phyloP scores from a whole-genome alignment of 2,329 filamentous ascomycete species.

The Dothideomycetes sp. region DNA sequence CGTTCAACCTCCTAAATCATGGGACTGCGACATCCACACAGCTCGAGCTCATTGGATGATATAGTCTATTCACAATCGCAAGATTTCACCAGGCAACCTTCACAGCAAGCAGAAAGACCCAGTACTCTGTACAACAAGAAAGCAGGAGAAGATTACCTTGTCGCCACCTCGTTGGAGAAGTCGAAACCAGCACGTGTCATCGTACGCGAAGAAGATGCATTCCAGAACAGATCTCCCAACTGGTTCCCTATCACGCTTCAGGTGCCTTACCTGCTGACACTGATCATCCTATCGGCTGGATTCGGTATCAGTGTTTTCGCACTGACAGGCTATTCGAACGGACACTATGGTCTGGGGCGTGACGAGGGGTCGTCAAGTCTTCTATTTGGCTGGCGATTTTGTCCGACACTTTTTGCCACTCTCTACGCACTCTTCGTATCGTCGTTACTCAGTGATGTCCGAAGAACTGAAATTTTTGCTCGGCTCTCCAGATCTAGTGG shows the following conservation, averaged over 20 bases:
- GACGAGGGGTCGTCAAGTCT: neutral
- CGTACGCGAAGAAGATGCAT: too few relatives aligned
- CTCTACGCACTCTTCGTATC: neutral
- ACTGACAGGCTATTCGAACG: neutral
- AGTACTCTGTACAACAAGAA: too few relatives aligned
- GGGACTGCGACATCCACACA: too few relatives aligned
- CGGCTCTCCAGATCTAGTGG: neutral
- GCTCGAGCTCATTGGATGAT: too few relatives aligned
- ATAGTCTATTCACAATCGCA: too few relatives aligned
- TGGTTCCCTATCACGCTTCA: neutral
- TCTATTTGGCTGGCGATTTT: slow-evolving; percentile 1
- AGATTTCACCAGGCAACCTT: too few relatives aligned
- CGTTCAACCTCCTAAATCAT: too few relatives aligned
- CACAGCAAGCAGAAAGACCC: too few relatives aligned
- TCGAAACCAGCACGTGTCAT: too few relatives aligned
- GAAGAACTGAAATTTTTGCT: slow-evolving; percentile 1
- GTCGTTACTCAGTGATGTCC: slow-evolving; percentile 1
- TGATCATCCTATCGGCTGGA: neutral
- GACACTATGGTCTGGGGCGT: neutral
- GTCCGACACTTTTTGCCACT: neutral
- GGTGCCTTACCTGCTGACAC: neutral
- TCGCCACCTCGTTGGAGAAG: too few relatives aligned
- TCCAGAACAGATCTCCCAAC: too few relatives aligned
- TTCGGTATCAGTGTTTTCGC: neutral
- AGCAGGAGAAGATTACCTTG: too few relatives aligned